phyloP scores from a whole-genome alignment of 208 protist genomes.

The Phytomonas francai region DNA sequence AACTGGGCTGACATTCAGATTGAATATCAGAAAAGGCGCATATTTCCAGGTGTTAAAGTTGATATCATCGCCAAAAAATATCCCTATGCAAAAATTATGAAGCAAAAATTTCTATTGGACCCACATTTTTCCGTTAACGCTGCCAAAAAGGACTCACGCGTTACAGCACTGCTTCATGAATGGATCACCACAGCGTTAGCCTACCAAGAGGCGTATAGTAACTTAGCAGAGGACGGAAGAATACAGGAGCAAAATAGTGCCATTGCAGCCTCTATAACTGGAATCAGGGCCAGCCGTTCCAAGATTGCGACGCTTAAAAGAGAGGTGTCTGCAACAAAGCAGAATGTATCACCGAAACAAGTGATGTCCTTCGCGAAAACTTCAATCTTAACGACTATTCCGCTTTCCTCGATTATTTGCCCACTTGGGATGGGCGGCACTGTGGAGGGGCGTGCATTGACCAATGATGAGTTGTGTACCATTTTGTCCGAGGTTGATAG shows the following conservation, averaged over 20 bases:
- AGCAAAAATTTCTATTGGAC: conserved; percentile 20
- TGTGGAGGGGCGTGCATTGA: conserved; percentile 40
- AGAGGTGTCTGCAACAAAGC: conserved; percentile 30
- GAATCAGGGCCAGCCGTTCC: conserved; percentile 49
- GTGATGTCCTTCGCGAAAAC: conserved; percentile 56
- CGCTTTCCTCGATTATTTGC: conserved; percentile 45
- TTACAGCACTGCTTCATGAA: conserved; percentile 37
- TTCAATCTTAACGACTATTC: conserved; percentile 37
- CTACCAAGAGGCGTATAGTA: conserved; percentile 58
- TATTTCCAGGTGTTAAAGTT: conserved; percentile 27
- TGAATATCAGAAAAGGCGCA: conserved; percentile 35
- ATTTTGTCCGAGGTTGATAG: conserved; percentile 24
- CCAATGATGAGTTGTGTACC: conserved; percentile 41
- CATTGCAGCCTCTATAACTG: conserved; percentile 40
- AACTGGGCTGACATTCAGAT: conserved; percentile 55
- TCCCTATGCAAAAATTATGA: conserved; percentile 24
- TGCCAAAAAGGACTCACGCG: conserved; percentile 28
- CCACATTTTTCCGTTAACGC: conserved; percentile 29
- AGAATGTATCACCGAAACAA: conserved; percentile 17
- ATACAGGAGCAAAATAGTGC: conserved; percentile 58
- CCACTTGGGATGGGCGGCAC: conserved; percentile 31
- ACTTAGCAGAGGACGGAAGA: conserved; percentile 37
- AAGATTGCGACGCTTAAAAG: conserved; percentile 62
- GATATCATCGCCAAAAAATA: conserved; percentile 41
- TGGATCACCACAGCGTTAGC: conserved; percentile 51